Evolutionary conservation across 352 stramenopile genomes (phyloP).

Genomic region (Phytophthora lateralis): DNA sequence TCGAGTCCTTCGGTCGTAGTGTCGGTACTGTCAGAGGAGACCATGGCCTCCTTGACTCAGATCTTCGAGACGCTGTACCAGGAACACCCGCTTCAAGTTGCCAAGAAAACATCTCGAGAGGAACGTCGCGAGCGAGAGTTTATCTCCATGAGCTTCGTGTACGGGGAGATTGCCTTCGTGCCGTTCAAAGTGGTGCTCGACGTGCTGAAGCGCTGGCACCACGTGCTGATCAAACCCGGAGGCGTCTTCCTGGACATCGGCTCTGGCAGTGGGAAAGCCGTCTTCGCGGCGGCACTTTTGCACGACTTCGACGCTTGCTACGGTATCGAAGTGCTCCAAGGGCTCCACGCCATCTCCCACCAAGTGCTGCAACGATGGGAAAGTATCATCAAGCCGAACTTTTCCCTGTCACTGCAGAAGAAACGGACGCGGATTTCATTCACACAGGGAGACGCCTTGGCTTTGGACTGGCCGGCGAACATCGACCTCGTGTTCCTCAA

Average conservation of each 20-base stretch:
- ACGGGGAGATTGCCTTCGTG: slow-evolving; percentile 89
- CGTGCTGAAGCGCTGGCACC: slow-evolving; percentile 59
- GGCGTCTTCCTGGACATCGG: slow-evolving; percentile 90
- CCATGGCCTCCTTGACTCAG: slow-evolving; percentile 27
- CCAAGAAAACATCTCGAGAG: slow-evolving; percentile 39
- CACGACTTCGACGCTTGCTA: slow-evolving; percentile 88
- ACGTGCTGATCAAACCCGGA: slow-evolving; percentile 65
- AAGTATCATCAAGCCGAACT: slow-evolving; percentile 52
- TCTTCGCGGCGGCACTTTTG: slow-evolving; percentile 83
- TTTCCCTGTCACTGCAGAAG: slow-evolving; percentile 60
- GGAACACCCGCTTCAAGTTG: slow-evolving; percentile 42
- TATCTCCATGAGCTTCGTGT: slow-evolving; percentile 80
- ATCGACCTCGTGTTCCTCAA: slow-evolving; percentile 89
- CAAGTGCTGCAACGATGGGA: slow-evolving; percentile 67
- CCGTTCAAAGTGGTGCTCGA: slow-evolving; percentile 77
- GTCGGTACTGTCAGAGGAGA: slow-evolving; percentile 35
- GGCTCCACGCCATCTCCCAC: slow-evolving; percentile 63
- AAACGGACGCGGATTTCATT: slow-evolving; percentile 78
- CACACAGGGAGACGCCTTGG: slow-evolving; percentile 66
- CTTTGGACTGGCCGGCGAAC: slow-evolving; percentile 66
- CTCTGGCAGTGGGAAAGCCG: slow-evolving; percentile 85
- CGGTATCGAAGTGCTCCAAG: slow-evolving; percentile 90
- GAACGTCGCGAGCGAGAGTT: slow-evolving; percentile 60
- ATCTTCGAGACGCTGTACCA: slow-evolving; percentile 58
- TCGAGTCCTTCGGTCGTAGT: slow-evolving; percentile 28